A percentile compares a stretch with the other conserved stretches of the same genome.
phyloP scores from a whole-genome alignment of 495 filamentous ascomycete genomes.

The Opeltia flavorubescens region DNA sequence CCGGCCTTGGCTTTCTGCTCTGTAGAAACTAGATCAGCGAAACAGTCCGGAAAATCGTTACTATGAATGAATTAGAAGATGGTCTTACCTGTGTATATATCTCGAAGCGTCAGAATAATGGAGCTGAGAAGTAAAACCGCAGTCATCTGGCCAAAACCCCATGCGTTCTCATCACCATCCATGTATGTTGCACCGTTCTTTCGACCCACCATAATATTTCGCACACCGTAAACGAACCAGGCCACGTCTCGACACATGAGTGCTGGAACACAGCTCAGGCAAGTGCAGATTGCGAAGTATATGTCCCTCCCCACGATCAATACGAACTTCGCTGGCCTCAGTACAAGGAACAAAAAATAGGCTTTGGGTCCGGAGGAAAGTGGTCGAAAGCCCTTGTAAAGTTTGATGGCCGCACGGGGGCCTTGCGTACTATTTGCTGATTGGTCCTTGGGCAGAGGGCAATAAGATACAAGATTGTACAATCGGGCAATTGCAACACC shows the following conservation, averaged over 20 bases:
- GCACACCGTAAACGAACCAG: slow-evolving; percentile 6
- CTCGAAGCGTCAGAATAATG: slow-evolving; percentile 4
- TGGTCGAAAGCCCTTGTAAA: background rate
- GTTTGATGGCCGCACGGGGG: background rate
- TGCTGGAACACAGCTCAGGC: no score
- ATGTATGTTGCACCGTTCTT: slow-evolving; percentile 1
- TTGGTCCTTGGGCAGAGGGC: background rate
- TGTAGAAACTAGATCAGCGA: background rate
- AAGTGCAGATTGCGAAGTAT: no score
- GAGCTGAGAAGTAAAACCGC: slow-evolving; percentile 13
- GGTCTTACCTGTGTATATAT: slow-evolving; percentile 9
- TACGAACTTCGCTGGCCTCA: no score
- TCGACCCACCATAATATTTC: slow-evolving; percentile 3
- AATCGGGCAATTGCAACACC: background rate
- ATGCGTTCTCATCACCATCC: slow-evolving; percentile 9
- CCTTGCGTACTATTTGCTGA: background rate
- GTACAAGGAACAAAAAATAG: no score
- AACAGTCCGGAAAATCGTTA: no score
- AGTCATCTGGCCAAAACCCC: slow-evolving; percentile 16
- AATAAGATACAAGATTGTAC: background rate
- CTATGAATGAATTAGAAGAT: background rate
- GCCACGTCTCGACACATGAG: background rate
- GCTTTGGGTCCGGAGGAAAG: no score
- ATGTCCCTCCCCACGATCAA: no score
- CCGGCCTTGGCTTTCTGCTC: background rate